These are phyloP conservation scores for Phytophthora nicotianae DNA, from an alignment of 352 stramenopile genomes.

Conservation along the genomic window DNA sequence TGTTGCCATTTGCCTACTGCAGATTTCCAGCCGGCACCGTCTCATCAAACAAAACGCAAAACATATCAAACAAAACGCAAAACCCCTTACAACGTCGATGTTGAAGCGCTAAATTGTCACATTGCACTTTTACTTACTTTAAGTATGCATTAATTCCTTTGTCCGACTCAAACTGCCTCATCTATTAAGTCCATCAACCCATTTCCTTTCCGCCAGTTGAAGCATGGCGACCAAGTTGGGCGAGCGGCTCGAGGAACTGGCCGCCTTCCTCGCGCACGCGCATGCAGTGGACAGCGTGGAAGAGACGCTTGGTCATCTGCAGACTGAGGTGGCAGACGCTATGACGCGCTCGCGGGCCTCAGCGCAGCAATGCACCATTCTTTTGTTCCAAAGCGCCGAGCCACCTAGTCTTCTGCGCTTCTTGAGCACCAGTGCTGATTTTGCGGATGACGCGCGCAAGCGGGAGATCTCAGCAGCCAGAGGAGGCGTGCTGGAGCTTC, in stretches of 20 bases:
- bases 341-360: slow-evolving; percentile 64
- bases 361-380: slow-evolving; percentile 69
- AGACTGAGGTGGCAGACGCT: slow-evolving; percentile 42
- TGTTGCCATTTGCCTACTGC: too few species aligned
- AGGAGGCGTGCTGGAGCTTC: slow-evolving; percentile 53
- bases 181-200: slow-evolving; percentile 2
- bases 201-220: slow-evolving; percentile 22
- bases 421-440: slow-evolving; percentile 50
- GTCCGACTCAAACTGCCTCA: not conserved
- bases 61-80: too few species aligned
- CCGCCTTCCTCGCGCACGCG: slow-evolving; percentile 59
- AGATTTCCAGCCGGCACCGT: too few species aligned
- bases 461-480: slow-evolving; percentile 55
- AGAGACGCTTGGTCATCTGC: slow-evolving; percentile 63
- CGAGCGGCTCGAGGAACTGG: slow-evolving; percentile 66
- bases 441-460: slow-evolving; percentile 63
- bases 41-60: too few species aligned
- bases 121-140: too few species aligned
- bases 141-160: not conserved
- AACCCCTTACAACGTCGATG: too few species aligned
- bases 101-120: too few species aligned
- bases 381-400: slow-evolving; percentile 59
- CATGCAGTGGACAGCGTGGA: slow-evolving; percentile 71
- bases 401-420: slow-evolving; percentile 66
- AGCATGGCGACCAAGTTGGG: slow-evolving; percentile 49